phyloP scores from a whole-genome alignment of 2,329 filamentous ascomycete species.

The Ophiosphaerella korrae region DNA sequence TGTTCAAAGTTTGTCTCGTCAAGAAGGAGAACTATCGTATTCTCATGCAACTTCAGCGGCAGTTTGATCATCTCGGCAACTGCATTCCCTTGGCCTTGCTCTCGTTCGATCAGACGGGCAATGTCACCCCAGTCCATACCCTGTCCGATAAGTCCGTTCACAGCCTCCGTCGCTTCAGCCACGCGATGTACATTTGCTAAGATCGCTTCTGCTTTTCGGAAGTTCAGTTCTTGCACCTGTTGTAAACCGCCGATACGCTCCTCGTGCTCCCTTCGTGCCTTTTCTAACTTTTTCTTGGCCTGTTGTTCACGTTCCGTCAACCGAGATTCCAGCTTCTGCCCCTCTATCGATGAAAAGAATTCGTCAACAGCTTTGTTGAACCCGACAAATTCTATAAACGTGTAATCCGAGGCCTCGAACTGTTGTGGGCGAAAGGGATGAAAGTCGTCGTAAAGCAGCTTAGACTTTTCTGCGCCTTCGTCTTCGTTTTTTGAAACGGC shows the following conservation, averaged over 20 bases:
- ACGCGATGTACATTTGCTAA: conserved; percentile 89
- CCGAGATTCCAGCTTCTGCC: conserved; percentile 85
- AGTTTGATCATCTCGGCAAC: conserved; percentile 87
- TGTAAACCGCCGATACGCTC: conserved; percentile 85
- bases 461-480: conserved; percentile 50
- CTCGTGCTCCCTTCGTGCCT: conserved; percentile 81
- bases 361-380: conserved; percentile 96
- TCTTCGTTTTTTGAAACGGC: conserved; percentile 42
- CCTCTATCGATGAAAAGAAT: conserved; percentile 96
- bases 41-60: conserved; percentile 88
- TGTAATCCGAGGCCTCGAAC: conserved; percentile 69
- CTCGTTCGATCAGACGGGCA: conserved; percentile 82
- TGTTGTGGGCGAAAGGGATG: conserved; percentile 89
- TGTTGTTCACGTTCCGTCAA: conserved; percentile 80
- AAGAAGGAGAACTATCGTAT: conserved; percentile 80
- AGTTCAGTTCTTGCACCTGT: conserved; percentile 78
- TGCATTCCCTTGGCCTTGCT: conserved; percentile 78
- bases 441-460: conserved; percentile 86
- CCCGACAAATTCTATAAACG: conserved; percentile 76
- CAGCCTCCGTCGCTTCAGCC: conserved; percentile 88
- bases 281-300: conserved; percentile 82
- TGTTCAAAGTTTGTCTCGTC: conserved; percentile 70
- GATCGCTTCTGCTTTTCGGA: conserved; percentile 87
- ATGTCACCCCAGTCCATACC: conserved; percentile 99
- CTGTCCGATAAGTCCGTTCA: conserved; percentile 88